Evolutionary conservation across 495 filamentous ascomycete species (phyloP), one percentile per base, ranked within the genome.

Genomic region (Daldinia childiae): DNA sequence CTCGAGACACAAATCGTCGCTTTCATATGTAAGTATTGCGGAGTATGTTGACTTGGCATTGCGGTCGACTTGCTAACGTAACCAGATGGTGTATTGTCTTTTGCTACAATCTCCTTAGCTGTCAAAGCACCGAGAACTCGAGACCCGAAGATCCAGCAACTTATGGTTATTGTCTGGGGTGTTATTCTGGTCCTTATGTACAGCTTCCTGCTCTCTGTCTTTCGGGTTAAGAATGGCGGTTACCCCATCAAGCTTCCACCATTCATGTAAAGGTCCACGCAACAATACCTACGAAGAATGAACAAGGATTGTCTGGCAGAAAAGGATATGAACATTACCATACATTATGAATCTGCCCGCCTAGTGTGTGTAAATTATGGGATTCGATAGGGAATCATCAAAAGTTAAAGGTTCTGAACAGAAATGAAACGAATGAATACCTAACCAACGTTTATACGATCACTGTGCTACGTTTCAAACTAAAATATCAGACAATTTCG

Each of bases 1-100:
- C 83, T 98, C 74, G 95, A 99, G 82, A 97, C 95, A 2, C 95
- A 99, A 78, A 94, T 99, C 72, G 83, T 99, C 27, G 95, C 94
- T 72, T 93, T 93, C 17, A 91, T 98, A 68, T 99, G 95, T 99
- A 89, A 84, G 95, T 89, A 38, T 34, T 15, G 34, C 14, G 29
- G 26, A 12, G 57, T 27, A 43, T 58, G n/a, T 55, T 62, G 2
- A 8, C 45, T 48, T 48, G 21, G 8, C 27, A 27, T 27, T 27
- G 14, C 38, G 39, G 43, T 7, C 26, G 15, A 21, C 27, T 55
- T 57, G 60, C 77, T 81, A 73, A 82, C 71, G 26, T 7, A 1
- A 24, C 62, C 66, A 99, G 95, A 98, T 79, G 96, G 94, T 57
- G 79, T 95, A n/a, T 88, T 99, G 24, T 90, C 95, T 19, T 97